A percentile compares a stretch with the other conserved stretches of the same genome.
Evolutionary conservation across 2,329 filamentous ascomycete genomes (phyloP).

Genomic region (Monosporascus sp.): DNA sequence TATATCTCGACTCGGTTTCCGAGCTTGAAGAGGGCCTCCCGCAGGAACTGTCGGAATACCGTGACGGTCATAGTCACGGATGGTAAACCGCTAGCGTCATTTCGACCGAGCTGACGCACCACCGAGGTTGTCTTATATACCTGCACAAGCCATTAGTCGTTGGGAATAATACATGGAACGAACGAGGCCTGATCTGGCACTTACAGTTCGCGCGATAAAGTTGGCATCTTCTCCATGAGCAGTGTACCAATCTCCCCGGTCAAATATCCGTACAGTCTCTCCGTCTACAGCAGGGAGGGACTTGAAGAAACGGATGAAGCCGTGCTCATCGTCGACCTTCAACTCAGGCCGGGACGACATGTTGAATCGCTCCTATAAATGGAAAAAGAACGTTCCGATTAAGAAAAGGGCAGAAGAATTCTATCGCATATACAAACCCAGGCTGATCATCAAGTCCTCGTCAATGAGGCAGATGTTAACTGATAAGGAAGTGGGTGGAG

Average conservation of each 20-base stretch:
- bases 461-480: background rate
- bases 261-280: slow-evolving; percentile 83
- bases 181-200: slow-evolving; percentile 11
- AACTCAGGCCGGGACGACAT: slow-evolving; percentile 54
- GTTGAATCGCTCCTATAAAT: slow-evolving; percentile 3
- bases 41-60: slow-evolving; percentile 90
- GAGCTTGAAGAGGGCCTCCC: slow-evolving; percentile 86
- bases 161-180: too few relatives aligned
- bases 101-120: slow-evolving; percentile 79
- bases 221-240: slow-evolving; percentile 82
- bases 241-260: slow-evolving; percentile 92
- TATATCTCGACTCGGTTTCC: slow-evolving; percentile 91
- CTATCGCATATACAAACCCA: too few relatives aligned
- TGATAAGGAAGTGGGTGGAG: background rate
- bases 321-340: slow-evolving; percentile 92
- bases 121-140: slow-evolving; percentile 98
- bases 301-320: slow-evolving; percentile 96
- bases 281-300: slow-evolving; percentile 66
- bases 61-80: slow-evolving; percentile 95
- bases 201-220: slow-evolving; percentile 73
- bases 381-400: too few relatives aligned
- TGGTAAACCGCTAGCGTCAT: slow-evolving; percentile 75
- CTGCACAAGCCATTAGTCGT: slow-evolving; percentile 30
- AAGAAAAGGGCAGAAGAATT: too few relatives aligned
- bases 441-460: background rate